Evolutionary conservation across 306 rosid genomes (phyloP), one percentile per base, ranked within the genome.

Genomic region (Pueraria montana): DNA sequence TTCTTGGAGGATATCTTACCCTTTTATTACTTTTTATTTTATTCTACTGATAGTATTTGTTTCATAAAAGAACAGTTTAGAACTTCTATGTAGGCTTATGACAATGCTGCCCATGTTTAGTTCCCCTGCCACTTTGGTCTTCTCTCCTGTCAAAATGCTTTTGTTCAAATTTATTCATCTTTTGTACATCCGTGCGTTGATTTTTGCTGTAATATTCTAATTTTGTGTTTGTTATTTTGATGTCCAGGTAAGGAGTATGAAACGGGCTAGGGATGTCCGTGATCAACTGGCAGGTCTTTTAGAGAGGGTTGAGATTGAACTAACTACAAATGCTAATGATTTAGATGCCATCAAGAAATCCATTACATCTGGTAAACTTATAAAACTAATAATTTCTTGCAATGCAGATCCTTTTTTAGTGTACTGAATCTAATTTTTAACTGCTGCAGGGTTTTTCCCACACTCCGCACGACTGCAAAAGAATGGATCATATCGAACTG

Each of bases 261-360:
- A 94, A 85, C 97, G 93, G 74, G 99, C 98, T 1, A 91, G 97
- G 87, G 99, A 96, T 88, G 72, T 94, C 23, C 92, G 98, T 58
- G 99, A 94, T 89, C 98, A 96, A 88, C 99, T 96, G 16, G 94
- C 92, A 81, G 97, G 98, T 66, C 92, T 96, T 17, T 52, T 96
- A 75, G 98, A 96, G 86, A 89, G 99, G 92, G 98, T 96, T 46
- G 98, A 92, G 88, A 96, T 96, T 16, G 97, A 96, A 86, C 56
- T 88, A 14, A 86, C 91, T 62, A 87, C 99, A 38, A 90, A 90
- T 86, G 16, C 65, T 1, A 79, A 50, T 78, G 98, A 96, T 74
- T 87, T 87, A 20, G 97, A 96, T 68, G 90, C 89, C 59, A 89
- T 96, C 84, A 96, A 87, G 88, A 96, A 96, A 85, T 85, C 96